Evolutionary conservation across 2,329 filamentous ascomycete species (phyloP).

Genomic region (Alternaria ethzedia): DNA sequence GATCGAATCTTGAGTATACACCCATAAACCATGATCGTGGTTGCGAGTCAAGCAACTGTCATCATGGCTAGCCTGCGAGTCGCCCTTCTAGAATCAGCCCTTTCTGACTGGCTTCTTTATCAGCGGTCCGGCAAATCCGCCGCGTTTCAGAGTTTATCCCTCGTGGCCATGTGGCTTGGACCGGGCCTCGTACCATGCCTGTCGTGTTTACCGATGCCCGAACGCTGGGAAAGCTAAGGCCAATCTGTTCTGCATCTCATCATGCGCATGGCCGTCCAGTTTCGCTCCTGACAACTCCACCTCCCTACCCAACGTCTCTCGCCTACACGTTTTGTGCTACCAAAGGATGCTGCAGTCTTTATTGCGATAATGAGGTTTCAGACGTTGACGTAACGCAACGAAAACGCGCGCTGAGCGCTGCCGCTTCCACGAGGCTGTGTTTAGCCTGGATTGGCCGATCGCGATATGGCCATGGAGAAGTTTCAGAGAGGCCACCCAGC

Average conservation of each 20-base stretch:
- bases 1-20: background rate
- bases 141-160: conserved; percentile 4
- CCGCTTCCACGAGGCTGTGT: conserved; percentile 5
- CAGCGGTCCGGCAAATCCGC: conserved; percentile 1
- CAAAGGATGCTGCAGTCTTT: conserved; percentile 6
- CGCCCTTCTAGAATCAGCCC: background rate
- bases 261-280: conserved; percentile 6
- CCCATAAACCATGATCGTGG: background rate
- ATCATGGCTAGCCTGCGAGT: background rate
- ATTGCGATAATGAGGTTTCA: conserved; percentile 15
- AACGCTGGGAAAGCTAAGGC: conserved; percentile 11
- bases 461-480: conserved; percentile 27
- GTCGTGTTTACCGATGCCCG: conserved; percentile 8
- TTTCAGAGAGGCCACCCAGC: conserved; percentile 29
- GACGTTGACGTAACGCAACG: conserved; percentile 18
- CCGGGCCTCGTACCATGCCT: conserved; percentile 4
- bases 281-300: conserved; percentile 6
- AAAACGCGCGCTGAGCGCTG: conserved; percentile 15
- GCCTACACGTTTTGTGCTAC: conserved; percentile 9
- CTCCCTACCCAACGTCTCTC: background rate
- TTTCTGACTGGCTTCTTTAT: conserved; percentile 1
- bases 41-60: conserved; percentile 6
- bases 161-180: conserved; percentile 10
- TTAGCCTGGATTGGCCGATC: conserved; percentile 11
- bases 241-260: conserved; percentile 8